Evolutionary conservation across 352 stramenopile species (phyloP).

Genomic region (Globisporangium sylvaticum): DNA sequence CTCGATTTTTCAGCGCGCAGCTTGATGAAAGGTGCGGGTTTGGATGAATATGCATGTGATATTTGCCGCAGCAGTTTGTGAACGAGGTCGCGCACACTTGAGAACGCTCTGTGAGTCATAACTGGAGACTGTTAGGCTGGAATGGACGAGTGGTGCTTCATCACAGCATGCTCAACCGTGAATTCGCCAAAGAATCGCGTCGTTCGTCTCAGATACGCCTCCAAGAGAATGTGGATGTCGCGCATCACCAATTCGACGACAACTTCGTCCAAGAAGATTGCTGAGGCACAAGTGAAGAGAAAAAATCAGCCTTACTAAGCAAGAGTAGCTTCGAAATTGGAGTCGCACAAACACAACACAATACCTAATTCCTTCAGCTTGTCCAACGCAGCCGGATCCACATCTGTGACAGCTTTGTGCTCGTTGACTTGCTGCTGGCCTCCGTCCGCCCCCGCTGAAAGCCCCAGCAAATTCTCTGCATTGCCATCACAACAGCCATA

Average conservation of each 20-base stretch:
- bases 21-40: neutral
- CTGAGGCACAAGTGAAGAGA: conserved; percentile 19
- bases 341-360: neutral
- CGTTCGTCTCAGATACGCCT: conserved; percentile 54
- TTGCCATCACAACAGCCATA: neutral
- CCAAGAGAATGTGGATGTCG: conserved; percentile 63
- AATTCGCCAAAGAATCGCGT: conserved; percentile 65
- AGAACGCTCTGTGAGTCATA: neutral
- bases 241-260: conserved; percentile 77
- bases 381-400: conserved; percentile 29
- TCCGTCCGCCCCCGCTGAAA: conserved; percentile 47
- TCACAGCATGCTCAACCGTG: conserved; percentile 43
- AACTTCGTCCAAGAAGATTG: conserved; percentile 74
- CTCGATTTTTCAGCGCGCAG: neutral
- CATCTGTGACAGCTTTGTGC: conserved; percentile 17
- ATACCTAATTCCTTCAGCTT: conserved; percentile 62
- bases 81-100: neutral
- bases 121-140: conserved; percentile 9
- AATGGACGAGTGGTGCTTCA: conserved; percentile 28
- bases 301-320: neutral
- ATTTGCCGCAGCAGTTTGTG: neutral
- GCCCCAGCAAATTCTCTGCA: conserved; percentile 53
- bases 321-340: neutral
- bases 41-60: neutral
- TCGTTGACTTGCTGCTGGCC: conserved; percentile 55